A percentile compares a stretch with the other conserved stretches of the same genome.
Evolutionary conservation across 1,139 yeast genomes (phyloP).

Genomic region (Starmera stellimalicola): DNA sequence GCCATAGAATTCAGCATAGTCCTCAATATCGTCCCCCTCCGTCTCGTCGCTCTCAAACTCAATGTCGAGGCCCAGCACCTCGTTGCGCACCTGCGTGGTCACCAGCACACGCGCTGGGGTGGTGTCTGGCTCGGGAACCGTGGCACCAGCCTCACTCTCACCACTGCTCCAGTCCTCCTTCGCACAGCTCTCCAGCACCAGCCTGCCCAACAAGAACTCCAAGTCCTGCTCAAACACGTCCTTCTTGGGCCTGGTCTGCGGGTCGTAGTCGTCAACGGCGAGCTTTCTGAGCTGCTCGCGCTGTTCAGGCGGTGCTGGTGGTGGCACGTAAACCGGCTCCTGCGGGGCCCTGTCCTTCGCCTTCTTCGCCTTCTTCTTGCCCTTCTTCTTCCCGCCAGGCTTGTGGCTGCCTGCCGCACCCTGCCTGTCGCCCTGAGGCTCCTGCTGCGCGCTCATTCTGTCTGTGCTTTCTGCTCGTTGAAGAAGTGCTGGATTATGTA

Average conservation of each 20-base stretch:
- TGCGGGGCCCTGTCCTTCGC: not conserved
- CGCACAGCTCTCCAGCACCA: constrained; percentile 4
- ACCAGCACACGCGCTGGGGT: constrained; percentile 4
- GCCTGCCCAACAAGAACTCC: constrained; percentile 9
- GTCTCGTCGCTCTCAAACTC: constrained; percentile 9
- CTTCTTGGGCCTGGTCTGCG: constrained; percentile 7
- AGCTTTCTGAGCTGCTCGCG: not conserved
- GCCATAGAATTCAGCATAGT: not conserved
- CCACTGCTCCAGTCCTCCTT: not conserved
- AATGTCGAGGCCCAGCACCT: constrained; percentile 6
- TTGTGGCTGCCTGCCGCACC: not conserved
- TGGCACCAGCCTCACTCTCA: not conserved
- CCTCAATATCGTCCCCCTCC: constrained; percentile 3
- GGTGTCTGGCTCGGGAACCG: too few relatives aligned
- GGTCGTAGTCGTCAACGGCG: constrained; percentile 7
- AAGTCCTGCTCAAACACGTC: constrained; percentile 14
- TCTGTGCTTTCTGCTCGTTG: not conserved
- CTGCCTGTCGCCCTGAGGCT: too few relatives aligned
- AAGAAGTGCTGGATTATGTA: not conserved
- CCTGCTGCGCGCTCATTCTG: too few relatives aligned
- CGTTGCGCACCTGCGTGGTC: constrained; percentile 1
- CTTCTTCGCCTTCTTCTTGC: not conserved
- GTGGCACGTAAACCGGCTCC: constrained; percentile 2
- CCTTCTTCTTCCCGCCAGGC: not conserved
- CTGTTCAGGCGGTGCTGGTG: constrained; percentile 2